Percentiles rank a stretch among this genome's conserved stretches.
phyloP scores from a whole-genome alignment of 768 basidiomycete species.

The Sistotremastrum niveocremeum region DNA sequence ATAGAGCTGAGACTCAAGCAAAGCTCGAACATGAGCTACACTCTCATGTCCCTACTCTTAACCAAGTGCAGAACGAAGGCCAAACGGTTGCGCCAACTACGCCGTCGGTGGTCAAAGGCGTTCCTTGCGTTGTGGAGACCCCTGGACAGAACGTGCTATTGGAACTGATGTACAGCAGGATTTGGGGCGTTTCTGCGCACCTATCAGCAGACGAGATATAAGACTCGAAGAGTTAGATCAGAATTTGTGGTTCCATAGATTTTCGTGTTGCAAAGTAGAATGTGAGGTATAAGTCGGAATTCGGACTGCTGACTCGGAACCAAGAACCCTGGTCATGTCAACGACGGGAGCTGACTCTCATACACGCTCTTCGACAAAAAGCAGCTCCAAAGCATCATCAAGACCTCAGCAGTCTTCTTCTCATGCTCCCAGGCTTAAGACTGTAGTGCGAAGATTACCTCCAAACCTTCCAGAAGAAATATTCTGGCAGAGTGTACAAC shows the following conservation, averaged over 20 bases:
- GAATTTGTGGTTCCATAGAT: too few relatives aligned
- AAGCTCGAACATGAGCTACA: conserved; percentile 27
- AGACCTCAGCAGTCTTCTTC: too few relatives aligned
- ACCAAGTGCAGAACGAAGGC: conserved; percentile 26
- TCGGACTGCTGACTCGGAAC: too few relatives aligned
- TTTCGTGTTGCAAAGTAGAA: too few relatives aligned
- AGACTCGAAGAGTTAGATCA: too few relatives aligned
- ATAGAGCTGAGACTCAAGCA: conserved; percentile 49
- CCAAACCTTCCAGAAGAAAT: conserved; percentile 84
- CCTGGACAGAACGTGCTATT: conserved; percentile 48
- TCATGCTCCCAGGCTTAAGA: conserved; percentile 43
- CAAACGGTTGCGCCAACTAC: conserved; percentile 2
- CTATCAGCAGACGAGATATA: too few relatives aligned
- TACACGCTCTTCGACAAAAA: too few relatives aligned
- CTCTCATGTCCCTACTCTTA: conserved; percentile 29
- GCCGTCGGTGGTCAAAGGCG: conserved; percentile 9
- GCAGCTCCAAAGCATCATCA: too few relatives aligned
- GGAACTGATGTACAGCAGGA: conserved; percentile 32
- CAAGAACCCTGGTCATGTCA: too few relatives aligned
- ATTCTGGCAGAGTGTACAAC: conserved; percentile 85
- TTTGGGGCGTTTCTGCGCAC: conserved; percentile 32
- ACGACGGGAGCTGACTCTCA: too few relatives aligned
- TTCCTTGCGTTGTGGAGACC: conserved; percentile 36
- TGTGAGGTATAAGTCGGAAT: too few relatives aligned
- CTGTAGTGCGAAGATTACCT: conserved; percentile 75